phyloP scores from a whole-genome alignment of 2,329 filamentous ascomycete species.

The Hymenoscyphus albidus region DNA sequence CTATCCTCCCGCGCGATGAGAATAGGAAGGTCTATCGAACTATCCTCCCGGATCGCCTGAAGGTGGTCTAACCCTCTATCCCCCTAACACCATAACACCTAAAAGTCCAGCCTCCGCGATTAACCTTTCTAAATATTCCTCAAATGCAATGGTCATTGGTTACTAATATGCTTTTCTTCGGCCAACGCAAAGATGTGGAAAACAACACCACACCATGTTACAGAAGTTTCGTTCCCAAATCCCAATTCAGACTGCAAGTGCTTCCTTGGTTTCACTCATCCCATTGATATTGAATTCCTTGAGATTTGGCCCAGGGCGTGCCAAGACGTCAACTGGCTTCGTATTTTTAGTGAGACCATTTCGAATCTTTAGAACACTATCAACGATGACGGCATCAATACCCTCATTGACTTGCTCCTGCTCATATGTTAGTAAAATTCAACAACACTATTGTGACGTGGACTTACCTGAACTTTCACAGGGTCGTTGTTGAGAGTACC shows the following conservation, averaged over 20 bases:
- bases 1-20: not conserved
- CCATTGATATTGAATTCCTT: not conserved
- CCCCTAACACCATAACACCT: not conserved
- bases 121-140: not conserved
- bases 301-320: not conserved
- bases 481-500: slow-evolving; percentile 88
- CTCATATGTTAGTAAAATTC: slow-evolving; percentile 13
- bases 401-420: slow-evolving; percentile 81
- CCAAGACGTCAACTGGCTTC: slow-evolving; percentile 10
- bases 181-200: not conserved
- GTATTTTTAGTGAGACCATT: slow-evolving; percentile 61
- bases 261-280: not conserved
- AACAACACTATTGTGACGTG: not conserved
- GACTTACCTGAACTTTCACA: slow-evolving; percentile 73
- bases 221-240: not conserved
- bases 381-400: slow-evolving; percentile 96
- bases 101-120: not conserved
- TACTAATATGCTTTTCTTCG: not conserved
- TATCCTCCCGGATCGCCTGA: not conserved
- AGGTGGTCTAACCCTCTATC: not conserved
- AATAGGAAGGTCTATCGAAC: not conserved
- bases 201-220: not conserved
- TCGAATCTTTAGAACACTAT: slow-evolving; percentile 87
- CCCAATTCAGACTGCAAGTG: not conserved
- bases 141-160: not conserved